phyloP scores from a whole-genome alignment of 768 basidiomycete genomes.

The Terana coerulea region DNA sequence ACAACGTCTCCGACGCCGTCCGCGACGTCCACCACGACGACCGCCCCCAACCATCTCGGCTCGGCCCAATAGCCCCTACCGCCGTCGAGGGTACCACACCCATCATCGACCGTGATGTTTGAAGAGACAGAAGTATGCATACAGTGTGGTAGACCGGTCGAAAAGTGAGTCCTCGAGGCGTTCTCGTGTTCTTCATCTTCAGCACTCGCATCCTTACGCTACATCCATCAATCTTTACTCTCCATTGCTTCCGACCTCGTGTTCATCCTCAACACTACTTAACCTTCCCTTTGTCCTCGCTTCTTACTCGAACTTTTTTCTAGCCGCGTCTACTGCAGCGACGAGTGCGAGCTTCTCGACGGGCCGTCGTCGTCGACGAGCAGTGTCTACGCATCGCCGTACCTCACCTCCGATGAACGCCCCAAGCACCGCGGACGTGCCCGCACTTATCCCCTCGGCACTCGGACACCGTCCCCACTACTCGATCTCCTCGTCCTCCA shows the following conservation, averaged over 20 bases:
- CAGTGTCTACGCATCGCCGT: slow-evolving; percentile 67
- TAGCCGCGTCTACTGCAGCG: slow-evolving; percentile 69
- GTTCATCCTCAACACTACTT: slow-evolving; percentile 16
- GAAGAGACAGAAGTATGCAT: slow-evolving; percentile 65
- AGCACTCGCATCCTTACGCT: not conserved
- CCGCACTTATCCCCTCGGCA: slow-evolving; percentile 56
- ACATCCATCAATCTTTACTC: slow-evolving; percentile 23
- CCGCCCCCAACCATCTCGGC: not conserved
- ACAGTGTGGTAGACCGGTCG: slow-evolving; percentile 62
- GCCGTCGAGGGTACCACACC: not conserved
- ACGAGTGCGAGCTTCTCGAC: slow-evolving; percentile 61
- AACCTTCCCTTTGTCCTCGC: slow-evolving; percentile 3
- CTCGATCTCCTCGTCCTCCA: slow-evolving; percentile 60
- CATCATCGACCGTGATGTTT: slow-evolving; percentile 49
- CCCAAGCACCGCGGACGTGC: slow-evolving; percentile 48
- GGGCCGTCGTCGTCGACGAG: slow-evolving; percentile 63
- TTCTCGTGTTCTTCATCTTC: not conserved
- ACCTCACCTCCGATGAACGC: slow-evolving; percentile 39
- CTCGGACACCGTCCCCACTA: slow-evolving; percentile 53
- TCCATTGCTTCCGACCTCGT: slow-evolving; percentile 9
- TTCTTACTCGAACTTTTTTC: slow-evolving; percentile 3
- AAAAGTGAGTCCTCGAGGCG: slow-evolving; percentile 28
- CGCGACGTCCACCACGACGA: slow-evolving; percentile 3
- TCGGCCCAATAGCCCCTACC: not conserved
- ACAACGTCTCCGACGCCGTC: not conserved